A percentile compares a stretch with the other conserved stretches of the same genome.
These are phyloP conservation scores for Kodamaea laetipori DNA, from an alignment of 805 yeast genomes.

Conservation along the genomic window DNA sequence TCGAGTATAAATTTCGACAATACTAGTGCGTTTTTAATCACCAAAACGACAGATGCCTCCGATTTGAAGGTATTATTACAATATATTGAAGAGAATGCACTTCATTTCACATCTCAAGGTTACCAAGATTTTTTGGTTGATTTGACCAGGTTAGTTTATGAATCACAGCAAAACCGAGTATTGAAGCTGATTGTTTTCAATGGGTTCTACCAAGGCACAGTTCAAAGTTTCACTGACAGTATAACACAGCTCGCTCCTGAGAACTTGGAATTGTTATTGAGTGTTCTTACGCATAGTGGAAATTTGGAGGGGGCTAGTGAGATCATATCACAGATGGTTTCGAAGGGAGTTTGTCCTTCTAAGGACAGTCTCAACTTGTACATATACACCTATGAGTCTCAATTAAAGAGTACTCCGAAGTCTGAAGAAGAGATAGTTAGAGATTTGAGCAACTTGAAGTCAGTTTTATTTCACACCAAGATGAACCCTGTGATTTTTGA, in stretches of 20 bases:
- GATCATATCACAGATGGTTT: slow-evolving; percentile 2
- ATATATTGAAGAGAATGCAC: slow-evolving; percentile 5
- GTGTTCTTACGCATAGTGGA: slow-evolving; percentile 10
- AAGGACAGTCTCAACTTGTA: slow-evolving; percentile 23
- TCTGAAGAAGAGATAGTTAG: slow-evolving; percentile 17
- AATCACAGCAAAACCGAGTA: slow-evolving; percentile 2
- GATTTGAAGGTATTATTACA: slow-evolving; percentile 10
- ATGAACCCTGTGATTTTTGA: slow-evolving; percentile 22
- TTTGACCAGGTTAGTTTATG: slow-evolving; percentile 3
- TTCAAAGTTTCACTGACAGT: background rate
- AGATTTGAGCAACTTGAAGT: slow-evolving; percentile 29
- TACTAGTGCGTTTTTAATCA: background rate
- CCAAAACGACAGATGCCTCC: background rate
- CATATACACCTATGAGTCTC: slow-evolving; percentile 18
- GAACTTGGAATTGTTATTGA: slow-evolving; percentile 3
- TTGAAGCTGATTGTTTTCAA: slow-evolving; percentile 8
- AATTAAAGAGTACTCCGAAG: slow-evolving; percentile 12
- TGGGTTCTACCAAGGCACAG: slow-evolving; percentile 6
- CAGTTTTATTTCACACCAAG: slow-evolving; percentile 29
- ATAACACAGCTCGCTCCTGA: slow-evolving; percentile 1
- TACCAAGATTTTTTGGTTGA: slow-evolving; percentile 16
- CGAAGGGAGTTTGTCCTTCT: slow-evolving; percentile 25
- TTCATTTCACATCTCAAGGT: slow-evolving; percentile 8
- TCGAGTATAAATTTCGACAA: slow-evolving; percentile 9
- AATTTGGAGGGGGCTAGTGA: slow-evolving; percentile 2